Conservation (phyloP, 352 stramenopile species). For the Thalassiosira mediterranea region DNA sequence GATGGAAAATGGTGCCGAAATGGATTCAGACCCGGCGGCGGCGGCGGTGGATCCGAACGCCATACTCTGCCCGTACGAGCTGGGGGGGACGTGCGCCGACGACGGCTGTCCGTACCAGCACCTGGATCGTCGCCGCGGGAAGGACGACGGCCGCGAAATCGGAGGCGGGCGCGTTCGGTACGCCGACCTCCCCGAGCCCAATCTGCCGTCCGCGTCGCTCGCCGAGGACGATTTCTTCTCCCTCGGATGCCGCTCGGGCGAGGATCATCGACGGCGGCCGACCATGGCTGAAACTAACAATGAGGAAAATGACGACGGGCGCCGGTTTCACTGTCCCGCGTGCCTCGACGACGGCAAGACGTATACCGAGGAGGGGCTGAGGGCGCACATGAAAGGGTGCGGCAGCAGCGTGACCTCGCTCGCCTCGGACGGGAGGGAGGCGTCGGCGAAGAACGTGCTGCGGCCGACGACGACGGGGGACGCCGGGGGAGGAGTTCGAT, state of each 20-base stretch:
- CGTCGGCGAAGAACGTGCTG: background rate
- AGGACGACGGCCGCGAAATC: background rate
- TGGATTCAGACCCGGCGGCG: too few relatives aligned
- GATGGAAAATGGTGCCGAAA: too few relatives aligned
- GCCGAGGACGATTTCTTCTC: conserved; percentile 16
- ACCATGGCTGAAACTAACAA: background rate
- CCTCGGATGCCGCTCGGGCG: background rate
- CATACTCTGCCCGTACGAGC: conserved; percentile 77
- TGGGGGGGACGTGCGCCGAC: conserved; percentile 67
- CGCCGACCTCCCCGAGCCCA: conserved; percentile 11
- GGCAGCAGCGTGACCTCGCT: background rate
- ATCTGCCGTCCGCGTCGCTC: conserved; percentile 24
- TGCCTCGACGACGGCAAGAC: background rate
- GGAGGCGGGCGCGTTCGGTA: conserved; percentile 19
- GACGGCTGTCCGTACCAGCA: conserved; percentile 71
- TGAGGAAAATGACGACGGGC: background rate
- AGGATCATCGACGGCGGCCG: background rate
- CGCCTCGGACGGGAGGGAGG: background rate
- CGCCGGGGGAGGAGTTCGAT: too few relatives aligned
- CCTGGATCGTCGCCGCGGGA: conserved; percentile 7
- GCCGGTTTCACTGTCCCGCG: background rate
- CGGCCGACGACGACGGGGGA: too few relatives aligned
- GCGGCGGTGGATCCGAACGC: too few relatives aligned
- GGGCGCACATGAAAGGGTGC: background rate
- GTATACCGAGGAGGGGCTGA: background rate